These are phyloP conservation scores for Akanthomyces muscarius DNA, from an alignment of 2,329 filamentous ascomycete species.

Conservation along the genomic window DNA sequence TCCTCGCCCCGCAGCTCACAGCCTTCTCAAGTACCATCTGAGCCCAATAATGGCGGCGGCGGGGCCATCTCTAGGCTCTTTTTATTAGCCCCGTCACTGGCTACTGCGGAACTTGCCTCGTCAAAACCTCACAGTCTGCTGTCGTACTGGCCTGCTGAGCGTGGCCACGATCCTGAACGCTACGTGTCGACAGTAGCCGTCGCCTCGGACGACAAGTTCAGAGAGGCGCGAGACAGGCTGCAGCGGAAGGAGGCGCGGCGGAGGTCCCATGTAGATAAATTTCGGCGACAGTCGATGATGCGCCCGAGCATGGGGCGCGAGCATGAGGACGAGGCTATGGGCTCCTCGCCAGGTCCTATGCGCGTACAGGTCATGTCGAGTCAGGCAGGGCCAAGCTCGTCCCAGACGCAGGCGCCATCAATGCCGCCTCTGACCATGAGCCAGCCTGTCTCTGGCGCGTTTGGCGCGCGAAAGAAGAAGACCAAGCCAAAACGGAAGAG, in stretches of 20 bases:
- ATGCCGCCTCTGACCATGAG: conserved; percentile 39
- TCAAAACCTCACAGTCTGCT: conserved; percentile 31
- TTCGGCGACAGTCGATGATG: conserved; percentile 29
- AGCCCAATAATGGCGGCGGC: conserved; percentile 20
- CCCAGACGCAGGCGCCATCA: conserved; percentile 30
- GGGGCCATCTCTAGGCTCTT: conserved; percentile 32
- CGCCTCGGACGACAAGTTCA: conserved; percentile 34
- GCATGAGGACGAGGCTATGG: conserved; percentile 8
- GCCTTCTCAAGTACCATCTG: neutral
- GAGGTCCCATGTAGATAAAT: conserved; percentile 33
- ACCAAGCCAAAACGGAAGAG: conserved; percentile 23
- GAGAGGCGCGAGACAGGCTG: conserved; percentile 31
- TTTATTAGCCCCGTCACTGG: conserved; percentile 31
- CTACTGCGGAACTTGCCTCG: conserved; percentile 24
- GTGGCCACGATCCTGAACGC: conserved; percentile 31
- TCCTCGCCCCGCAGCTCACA: conserved; percentile 12
- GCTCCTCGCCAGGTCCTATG: conserved; percentile 17
- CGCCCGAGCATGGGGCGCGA: conserved; percentile 22
- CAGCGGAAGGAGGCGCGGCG: conserved; percentile 32
- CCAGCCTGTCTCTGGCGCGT: conserved; percentile 42
- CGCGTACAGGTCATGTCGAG: conserved; percentile 34
- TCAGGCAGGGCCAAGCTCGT: conserved; percentile 31
- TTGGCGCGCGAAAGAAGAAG: conserved; percentile 41
- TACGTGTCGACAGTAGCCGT: conserved; percentile 38
- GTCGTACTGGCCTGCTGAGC: conserved; percentile 37